phyloP scores from a whole-genome alignment of 108 stramenopile genomes.

The Epithemia pelagica region DNA sequence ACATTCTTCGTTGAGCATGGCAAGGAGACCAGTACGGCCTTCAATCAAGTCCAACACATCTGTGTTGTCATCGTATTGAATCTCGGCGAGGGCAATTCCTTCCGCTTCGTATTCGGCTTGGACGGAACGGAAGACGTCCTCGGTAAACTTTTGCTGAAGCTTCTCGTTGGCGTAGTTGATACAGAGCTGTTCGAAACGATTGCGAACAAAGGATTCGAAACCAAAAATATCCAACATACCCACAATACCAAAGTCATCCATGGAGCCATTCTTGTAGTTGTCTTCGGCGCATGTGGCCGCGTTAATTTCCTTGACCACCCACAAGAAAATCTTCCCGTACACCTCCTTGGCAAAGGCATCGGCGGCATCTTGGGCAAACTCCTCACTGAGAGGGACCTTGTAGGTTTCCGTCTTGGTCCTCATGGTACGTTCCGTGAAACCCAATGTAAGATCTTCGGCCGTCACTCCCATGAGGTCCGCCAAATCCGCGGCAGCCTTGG shows the following conservation, averaged over 20 bases:
- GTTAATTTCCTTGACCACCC: slow-evolving; percentile 81
- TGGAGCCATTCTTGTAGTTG: slow-evolving; percentile 34
- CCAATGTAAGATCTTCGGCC: slow-evolving; percentile 32
- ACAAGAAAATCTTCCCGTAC: slow-evolving; percentile 73
- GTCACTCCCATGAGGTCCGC: slow-evolving; percentile 67
- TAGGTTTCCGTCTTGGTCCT: slow-evolving; percentile 69
- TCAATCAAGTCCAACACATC: slow-evolving; percentile 90
- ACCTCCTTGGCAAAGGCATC: slow-evolving; percentile 95
- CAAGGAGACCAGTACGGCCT: slow-evolving; percentile 81
- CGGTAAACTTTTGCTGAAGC: slow-evolving; percentile 88
- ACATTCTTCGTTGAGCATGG: slow-evolving; percentile 94
- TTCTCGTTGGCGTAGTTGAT: slow-evolving; percentile 94
- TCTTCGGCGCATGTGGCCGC: slow-evolving; percentile 57
- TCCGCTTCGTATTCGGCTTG: slow-evolving; percentile 86
- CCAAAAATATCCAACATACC: slow-evolving; percentile 99
- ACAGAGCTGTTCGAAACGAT: slow-evolving; percentile 89
- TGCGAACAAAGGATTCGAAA: slow-evolving; percentile 93
- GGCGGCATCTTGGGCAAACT: slow-evolving; percentile 68
- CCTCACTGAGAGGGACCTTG: slow-evolving; percentile 64
- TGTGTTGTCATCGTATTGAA: slow-evolving; percentile 90
- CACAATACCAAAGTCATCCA: slow-evolving; percentile 57
- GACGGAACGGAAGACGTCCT: slow-evolving; percentile 80
- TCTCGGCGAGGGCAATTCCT: slow-evolving; percentile 81
- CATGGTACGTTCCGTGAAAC: slow-evolving; percentile 77
- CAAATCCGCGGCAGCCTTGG: slow-evolving; percentile 49